Conservation (phyloP, 2,329 filamentous ascomycete species). For the Aulographum hederae region DNA sequence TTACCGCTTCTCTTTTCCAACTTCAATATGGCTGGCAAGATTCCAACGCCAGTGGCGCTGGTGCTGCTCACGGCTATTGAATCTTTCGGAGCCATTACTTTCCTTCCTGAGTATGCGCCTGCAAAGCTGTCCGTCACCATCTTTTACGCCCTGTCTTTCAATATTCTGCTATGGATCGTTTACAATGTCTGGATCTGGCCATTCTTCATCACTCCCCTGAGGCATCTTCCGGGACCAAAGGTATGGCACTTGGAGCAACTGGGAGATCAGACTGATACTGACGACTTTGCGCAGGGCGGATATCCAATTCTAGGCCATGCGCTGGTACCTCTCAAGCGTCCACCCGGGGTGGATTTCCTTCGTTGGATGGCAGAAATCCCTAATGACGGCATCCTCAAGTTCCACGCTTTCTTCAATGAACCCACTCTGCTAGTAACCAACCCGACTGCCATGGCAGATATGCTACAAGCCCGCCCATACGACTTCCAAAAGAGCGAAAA, state of each 20-base stretch:
- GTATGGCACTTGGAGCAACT: slow-evolving; percentile 1
- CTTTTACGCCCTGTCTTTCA: slow-evolving; percentile 1
- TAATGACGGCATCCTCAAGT: slow-evolving; percentile 22
- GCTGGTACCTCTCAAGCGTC: slow-evolving; percentile 14
- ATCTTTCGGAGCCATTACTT: neutral
- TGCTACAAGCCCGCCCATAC: slow-evolving; percentile 33
- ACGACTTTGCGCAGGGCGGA: slow-evolving; percentile 5
- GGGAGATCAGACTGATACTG: neutral
- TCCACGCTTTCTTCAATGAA: slow-evolving; percentile 18
- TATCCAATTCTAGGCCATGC: slow-evolving; percentile 18
- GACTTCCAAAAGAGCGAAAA: slow-evolving; percentile 33
- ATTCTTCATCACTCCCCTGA: slow-evolving; percentile 15
- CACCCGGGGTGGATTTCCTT: slow-evolving; percentile 15
- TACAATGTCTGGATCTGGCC: slow-evolving; percentile 6
- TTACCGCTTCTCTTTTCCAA: no score
- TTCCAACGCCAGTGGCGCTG: no score
- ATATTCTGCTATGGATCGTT: neutral
- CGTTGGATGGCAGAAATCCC: slow-evolving; percentile 18
- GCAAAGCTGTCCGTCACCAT: slow-evolving; percentile 3
- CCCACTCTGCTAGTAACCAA: slow-evolving; percentile 19
- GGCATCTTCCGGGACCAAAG: slow-evolving; percentile 18
- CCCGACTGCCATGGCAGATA: slow-evolving; percentile 25
- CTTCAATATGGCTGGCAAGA: no score
- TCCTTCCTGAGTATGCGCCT: slow-evolving; percentile 4
- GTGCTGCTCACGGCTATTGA: no score